phyloP scores from a whole-genome alignment of 2,329 filamentous ascomycete species.

The Botrytis deweyae region DNA sequence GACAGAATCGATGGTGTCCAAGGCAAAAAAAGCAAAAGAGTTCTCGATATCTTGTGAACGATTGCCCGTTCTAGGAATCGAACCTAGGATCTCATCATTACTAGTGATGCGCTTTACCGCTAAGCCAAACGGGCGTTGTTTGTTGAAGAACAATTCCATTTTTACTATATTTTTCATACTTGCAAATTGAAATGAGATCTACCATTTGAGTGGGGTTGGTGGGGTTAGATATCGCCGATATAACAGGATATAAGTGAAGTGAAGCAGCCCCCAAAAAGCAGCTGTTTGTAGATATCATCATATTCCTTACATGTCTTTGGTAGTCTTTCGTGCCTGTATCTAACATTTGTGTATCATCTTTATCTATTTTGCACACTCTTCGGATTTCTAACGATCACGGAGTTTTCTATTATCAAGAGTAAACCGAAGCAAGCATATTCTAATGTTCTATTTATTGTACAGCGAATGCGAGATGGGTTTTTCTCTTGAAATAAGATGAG shows the following conservation, averaged over 20 bases:
- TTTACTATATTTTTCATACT: accelerated
- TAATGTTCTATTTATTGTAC: too few relatives aligned
- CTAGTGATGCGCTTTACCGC: conserved; percentile 17
- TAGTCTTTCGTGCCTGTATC: too few relatives aligned
- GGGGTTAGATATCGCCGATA: background rate
- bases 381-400: background rate
- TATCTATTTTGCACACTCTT: background rate
- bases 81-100: conserved; percentile 17
- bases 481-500: background rate
- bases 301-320: background rate
- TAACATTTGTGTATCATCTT: background rate
- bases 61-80: conserved; percentile 13
- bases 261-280: too few relatives aligned
- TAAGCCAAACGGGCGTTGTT: conserved; percentile 13
- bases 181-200: accelerated
- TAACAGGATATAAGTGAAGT: too few relatives aligned
- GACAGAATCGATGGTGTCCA: background rate
- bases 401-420: background rate
- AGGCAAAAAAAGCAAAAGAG: background rate
- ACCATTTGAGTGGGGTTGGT: background rate
- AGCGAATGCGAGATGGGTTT: background rate
- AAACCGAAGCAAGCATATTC: background rate
- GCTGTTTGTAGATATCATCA: background rate
- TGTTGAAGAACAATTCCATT: accelerated
- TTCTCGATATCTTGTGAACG: accelerated